Base-by-base conservation (phyloP, 2,329 filamentous ascomycete genomes). In the Endoconidiophora laricicola region DNA sequence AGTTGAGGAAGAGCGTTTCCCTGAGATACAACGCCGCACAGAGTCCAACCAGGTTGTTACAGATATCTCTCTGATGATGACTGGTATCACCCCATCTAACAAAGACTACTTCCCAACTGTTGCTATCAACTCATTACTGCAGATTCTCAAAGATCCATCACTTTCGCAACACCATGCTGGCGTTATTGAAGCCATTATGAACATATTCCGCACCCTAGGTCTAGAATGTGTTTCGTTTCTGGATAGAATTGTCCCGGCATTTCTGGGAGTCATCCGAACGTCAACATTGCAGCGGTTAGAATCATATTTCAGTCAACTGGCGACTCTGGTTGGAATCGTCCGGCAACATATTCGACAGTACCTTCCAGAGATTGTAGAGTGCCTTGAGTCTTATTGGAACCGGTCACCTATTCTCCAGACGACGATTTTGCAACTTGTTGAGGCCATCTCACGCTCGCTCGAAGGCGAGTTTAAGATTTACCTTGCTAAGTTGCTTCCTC, bases 401-500 rank as follows among this genome's bases (percentile, higher is more conserved):
- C 75, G 76, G 29, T 84, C 83, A 4, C 73, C 81, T 10, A 80
- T 83, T 29, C 71, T 96, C 2, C 91, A 96, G 64, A 81, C 82
- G 0, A 98, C 93, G 0, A 95, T 98, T 50, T 67, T 99, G 48
- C 83, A 83, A 1, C 72, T 99, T 23, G 83, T 98, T 6, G 91
- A 99, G 63, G 86, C 90, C 0, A 94, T 98, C 52, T 86, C 91
- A 3, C 79, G 85, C 54, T 94, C 91, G 0, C 69, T 99, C 1
- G 91, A 98, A 60, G 91, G 91, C 55, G 91, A 99, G 62, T 99
- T 99, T 71, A 94, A 96, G 63, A 83, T 94, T 41, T 95, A 95
- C 59, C 69, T 99, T 9, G 91, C 91, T 3, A 79, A 82, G 10
- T 70, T 98, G 14, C 72, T 98, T 2, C 93, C 91, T 0, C 71